Evolutionary conservation across 192 early-diverging fungal genomes (phyloP).

Genomic region (Coemansia sp.): DNA sequence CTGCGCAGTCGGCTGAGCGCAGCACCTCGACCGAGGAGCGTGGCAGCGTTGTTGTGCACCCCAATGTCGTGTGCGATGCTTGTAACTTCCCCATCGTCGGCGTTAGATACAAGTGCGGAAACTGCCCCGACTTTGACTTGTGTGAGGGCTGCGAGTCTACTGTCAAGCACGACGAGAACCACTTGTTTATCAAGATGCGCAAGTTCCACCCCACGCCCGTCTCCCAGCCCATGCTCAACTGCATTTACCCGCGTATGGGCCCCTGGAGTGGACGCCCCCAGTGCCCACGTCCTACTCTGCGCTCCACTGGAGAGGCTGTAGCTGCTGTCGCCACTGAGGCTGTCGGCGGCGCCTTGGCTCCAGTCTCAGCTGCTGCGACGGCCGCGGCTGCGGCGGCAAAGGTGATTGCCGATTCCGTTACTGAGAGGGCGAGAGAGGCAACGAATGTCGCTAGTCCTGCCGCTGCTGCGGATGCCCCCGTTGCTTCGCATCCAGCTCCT

Average conservation of each 20-base stretch:
- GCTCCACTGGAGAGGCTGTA: slow-evolving; percentile 2
- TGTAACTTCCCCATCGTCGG: slow-evolving; percentile 77
- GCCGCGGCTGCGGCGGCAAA: background rate
- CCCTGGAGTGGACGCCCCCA: background rate
- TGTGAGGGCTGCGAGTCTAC: slow-evolving; percentile 87
- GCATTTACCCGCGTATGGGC: slow-evolving; percentile 13
- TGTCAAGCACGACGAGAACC: slow-evolving; percentile 66
- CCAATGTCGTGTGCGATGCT: slow-evolving; percentile 29
- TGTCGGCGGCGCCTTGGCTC: background rate
- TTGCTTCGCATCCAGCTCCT: background rate
- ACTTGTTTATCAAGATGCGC: slow-evolving; percentile 88
- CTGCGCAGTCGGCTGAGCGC: slow-evolving; percentile 4
- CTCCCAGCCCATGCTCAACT: slow-evolving; percentile 21
- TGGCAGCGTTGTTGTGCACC: slow-evolving; percentile 12
- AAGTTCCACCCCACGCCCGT: slow-evolving; percentile 17
- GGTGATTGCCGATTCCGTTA: background rate
- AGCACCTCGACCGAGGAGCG: slow-evolving; percentile 6
- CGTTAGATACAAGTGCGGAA: slow-evolving; percentile 89
- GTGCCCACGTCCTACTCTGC: background rate
- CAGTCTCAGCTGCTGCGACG: background rate
- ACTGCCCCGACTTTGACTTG: slow-evolving; percentile 92
- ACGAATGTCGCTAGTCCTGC: too few species aligned
- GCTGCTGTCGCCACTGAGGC: background rate
- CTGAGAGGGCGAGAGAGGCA: too few species aligned
- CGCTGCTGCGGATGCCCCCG: background rate